A percentile compares a stretch with the other conserved stretches of the same genome.
Conservation (phyloP, 257 asterid genomes). For the Ophiorrhiza pumila region DNA sequence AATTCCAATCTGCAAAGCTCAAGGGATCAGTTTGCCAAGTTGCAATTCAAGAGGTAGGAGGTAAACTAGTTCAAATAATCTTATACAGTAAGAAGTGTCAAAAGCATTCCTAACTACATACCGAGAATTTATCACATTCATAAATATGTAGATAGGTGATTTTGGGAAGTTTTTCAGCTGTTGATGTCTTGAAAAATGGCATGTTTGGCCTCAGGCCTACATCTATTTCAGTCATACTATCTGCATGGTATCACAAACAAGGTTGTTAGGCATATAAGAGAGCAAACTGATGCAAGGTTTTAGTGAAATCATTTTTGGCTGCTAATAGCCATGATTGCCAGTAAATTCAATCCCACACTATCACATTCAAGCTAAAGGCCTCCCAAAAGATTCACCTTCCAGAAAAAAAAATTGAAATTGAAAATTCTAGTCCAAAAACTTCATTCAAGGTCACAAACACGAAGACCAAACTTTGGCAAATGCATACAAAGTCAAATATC, state of each 20-base stretch:
- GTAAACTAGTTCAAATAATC: background rate
- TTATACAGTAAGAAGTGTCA: background rate
- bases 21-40: background rate
- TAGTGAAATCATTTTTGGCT: background rate
- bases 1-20: constrained; percentile 63
- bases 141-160: constrained; percentile 61
- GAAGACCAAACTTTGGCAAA: background rate
- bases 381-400: background rate
- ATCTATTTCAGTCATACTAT: constrained; percentile 55
- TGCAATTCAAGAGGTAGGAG: background rate
- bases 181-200: constrained; percentile 47
- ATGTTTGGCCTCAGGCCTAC: constrained; percentile 52
- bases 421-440: background rate
- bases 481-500: background rate
- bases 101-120: constrained; percentile 20
- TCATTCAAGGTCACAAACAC: background rate
- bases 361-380: background rate
- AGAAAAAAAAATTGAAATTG: background rate
- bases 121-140: constrained; percentile 81
- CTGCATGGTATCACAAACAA: constrained; percentile 34
- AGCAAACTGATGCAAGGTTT: background rate
- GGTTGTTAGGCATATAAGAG: background rate
- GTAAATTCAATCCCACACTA: background rate
- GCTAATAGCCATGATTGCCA: background rate
- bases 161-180: constrained; percentile 37